Base-by-base conservation (phyloP, 192 early-diverging fungal genomes). In the Pilaira anomala region DNA sequence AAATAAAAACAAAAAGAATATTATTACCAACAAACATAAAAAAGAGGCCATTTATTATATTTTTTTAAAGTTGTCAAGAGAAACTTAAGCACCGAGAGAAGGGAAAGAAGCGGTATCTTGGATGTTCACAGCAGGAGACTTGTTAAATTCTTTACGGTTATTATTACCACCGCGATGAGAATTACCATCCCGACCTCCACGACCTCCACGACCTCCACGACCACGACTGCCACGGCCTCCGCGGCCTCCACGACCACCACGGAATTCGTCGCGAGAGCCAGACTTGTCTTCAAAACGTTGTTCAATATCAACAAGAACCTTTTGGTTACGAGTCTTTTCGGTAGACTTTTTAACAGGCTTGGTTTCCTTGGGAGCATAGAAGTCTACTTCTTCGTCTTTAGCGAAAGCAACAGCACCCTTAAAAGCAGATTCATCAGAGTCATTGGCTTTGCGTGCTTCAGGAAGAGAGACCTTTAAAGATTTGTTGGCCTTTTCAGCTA, bases 401-500 rank as follows among this genome's bases (percentile, higher is more conserved):
- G 82, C 68, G 60, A 96, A 77, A 26, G 83, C 77, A 67, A 88
- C 85, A 55, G 82, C 74, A 61, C 81, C 80, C 87, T 93, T 93
- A 84, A 91, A 92, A 7, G 55, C 55, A 62, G 77, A 72, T 66
- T 95, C 93, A 28, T 84, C 82, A 48, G 87, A 93, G 70, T 95
- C 92, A 79, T 96, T 96, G 71, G 94, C 85, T 74, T 89, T 85
- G 68, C 96, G 87, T 40, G 85, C 73, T 22, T 78, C 69, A 11
- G 82, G 84, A 45, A 83, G 80, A 57, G 80, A 67, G 36, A 85
- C 78, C 53, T 85, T 76, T 22, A 82, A 50, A 50, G 73, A 66
- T 76, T 88, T 90, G 63, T 74, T 70, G 42, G 83, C 85, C 78
- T 80, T 80, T 70, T 89, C 88, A 42, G 89, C 87, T 39, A 88